phyloP scores from a whole-genome alignment of 352 stramenopile genomes.

The Phytophthora nicotianae region DNA sequence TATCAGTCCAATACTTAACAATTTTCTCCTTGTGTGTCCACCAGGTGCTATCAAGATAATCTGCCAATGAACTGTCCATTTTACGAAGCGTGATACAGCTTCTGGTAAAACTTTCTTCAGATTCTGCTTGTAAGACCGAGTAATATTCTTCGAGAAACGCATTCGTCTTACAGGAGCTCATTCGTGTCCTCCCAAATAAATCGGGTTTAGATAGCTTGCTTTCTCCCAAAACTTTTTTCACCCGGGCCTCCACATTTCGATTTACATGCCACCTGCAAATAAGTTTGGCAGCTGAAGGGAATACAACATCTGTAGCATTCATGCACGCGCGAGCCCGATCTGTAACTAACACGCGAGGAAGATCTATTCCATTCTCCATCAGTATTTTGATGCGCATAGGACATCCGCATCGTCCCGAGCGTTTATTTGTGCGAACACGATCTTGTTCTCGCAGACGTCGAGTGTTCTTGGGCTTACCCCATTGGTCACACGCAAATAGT shows the following conservation, averaged over 20 bases:
- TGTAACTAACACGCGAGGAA: background rate
- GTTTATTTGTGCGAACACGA: background rate
- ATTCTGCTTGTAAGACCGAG: background rate
- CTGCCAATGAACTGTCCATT: conserved; percentile 25
- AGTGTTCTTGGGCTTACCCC: background rate
- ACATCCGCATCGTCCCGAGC: background rate
- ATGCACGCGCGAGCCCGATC: background rate
- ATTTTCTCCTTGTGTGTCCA: conserved; percentile 1
- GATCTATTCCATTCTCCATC: background rate
- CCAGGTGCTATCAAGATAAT: background rate
- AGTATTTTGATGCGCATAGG: background rate
- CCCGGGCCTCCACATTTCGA: background rate
- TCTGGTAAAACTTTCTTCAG: background rate
- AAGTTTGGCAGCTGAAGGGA: background rate
- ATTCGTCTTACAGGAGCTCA: background rate
- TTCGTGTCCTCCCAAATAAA: background rate
- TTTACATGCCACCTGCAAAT: background rate
- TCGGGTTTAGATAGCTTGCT: background rate
- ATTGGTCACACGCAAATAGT: background rate
- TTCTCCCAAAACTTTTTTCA: background rate
- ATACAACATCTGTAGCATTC: background rate
- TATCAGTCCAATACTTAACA: background rate
- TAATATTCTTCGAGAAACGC: background rate
- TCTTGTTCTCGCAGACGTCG: background rate
- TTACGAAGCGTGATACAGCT: background rate